Evolutionary conservation across 768 basidiomycete genomes (phyloP), one percentile per base, ranked within the genome.

Genomic region (Mycena belliarum): DNA sequence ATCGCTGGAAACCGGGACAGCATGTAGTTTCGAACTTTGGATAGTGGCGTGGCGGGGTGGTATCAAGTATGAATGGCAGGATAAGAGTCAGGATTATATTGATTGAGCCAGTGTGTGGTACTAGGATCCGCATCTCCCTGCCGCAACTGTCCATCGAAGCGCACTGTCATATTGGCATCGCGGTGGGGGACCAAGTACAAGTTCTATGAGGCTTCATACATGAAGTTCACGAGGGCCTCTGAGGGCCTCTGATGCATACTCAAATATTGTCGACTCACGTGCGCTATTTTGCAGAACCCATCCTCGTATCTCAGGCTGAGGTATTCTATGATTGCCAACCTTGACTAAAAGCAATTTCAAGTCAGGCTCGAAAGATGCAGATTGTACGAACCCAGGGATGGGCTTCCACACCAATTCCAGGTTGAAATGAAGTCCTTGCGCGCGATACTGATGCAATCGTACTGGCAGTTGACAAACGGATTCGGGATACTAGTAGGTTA

Each of bases 101-200:
- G n/a, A n/a, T n/a, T n/a, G n/a, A n/a, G n/a, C n/a, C n/a, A n/a
- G 9, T 37, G 7, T 25, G 24, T 23, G 10, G 40, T 16, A 24
- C 26, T 33, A 29, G 38, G 15, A 32, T 59, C 38, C 47, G 50
- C 60, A 18, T 57, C 55, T 23, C 45, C 61, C 28, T 49, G n/a
- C n/a, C n/a, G n/a, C n/a, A n/a, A n/a, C n/a, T n/a, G 46, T n/a
- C 56, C 61, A n/a, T 62, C 61, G 42, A 61, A 61, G 46, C 52
- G 53, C 48, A 61, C 60, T 38, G 57, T 61, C 21, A 55, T 61
- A 35, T 3, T 4, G 32, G 18, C 8, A 37, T 10, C 21, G 14
- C 12, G n/a, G 20, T 37, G 21, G 24, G 14, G 11, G 29, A 15
- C 33, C 5, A 16, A n/a, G 6, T 38, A 5, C 7, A 18, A 40